Evolutionary conservation across 2,329 filamentous ascomycete species (phyloP).

Genomic region (Tolypocladium paradoxum): DNA sequence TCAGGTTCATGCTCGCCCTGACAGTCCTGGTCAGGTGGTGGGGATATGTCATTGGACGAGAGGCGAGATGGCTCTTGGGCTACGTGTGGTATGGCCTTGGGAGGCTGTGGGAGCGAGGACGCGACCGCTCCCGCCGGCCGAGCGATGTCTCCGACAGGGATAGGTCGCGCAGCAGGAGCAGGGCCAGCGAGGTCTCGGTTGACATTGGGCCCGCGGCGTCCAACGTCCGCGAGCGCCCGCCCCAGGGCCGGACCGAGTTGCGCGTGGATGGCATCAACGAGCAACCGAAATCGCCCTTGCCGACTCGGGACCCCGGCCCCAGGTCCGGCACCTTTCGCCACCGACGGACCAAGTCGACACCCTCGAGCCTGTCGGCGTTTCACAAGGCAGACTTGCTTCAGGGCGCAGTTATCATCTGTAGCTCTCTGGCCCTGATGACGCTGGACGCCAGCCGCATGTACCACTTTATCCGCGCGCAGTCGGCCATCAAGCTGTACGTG

Average conservation of each 20-base stretch:
- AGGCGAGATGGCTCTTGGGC: conserved; percentile 57
- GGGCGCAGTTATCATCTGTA: conserved; percentile 76
- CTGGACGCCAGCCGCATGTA: conserved; percentile 97
- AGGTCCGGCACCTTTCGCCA: conserved; percentile 39
- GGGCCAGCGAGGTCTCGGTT: conserved; percentile 14
- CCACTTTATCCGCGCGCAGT: conserved; percentile 90
- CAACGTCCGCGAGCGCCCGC: conserved; percentile 3
- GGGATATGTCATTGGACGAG: conserved; percentile 59
- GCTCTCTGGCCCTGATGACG: conserved; percentile 74
- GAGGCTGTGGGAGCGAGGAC: conserved; percentile 59
- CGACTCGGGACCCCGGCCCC: conserved; percentile 14
- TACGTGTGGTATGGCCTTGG: conserved; percentile 76
- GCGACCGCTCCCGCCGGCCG: conserved; percentile 25
- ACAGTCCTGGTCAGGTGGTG: conserved; percentile 71
- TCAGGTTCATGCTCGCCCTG: conserved; percentile 75
- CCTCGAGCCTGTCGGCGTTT: conserved; percentile 73
- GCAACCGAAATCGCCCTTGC: conserved; percentile 7
- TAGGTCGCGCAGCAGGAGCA: conserved; percentile 28
- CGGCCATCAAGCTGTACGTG: conserved; percentile 95
- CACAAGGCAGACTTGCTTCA: conserved; percentile 95
- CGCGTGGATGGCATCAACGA: conserved; percentile 2
- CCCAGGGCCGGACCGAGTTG: neutral
- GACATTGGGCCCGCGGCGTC: conserved; percentile 4
- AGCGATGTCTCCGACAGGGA: conserved; percentile 25
- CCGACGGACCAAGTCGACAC: conserved; percentile 69